Percentiles rank a stretch among this genome's conserved stretches.
phyloP scores from a whole-genome alignment of 352 stramenopile genomes.

The Phytophthora agathidicida region DNA sequence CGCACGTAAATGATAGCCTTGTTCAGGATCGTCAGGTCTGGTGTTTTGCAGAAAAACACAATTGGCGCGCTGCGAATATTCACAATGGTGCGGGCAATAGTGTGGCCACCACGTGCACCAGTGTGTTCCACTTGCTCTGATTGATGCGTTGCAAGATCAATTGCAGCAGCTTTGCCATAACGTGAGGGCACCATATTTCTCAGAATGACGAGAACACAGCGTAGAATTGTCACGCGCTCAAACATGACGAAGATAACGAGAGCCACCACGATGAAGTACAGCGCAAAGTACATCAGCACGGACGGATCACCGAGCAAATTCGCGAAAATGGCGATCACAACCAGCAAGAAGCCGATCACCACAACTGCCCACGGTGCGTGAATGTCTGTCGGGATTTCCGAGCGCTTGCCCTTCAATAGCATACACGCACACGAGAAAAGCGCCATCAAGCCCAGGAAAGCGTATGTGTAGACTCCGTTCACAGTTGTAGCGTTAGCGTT shows the following conservation, averaged over 20 bases:
- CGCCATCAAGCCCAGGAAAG: constrained; percentile 85
- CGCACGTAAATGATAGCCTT: constrained; percentile 92
- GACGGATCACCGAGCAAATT: constrained; percentile 52
- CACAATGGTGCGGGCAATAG: constrained; percentile 50
- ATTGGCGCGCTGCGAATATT: constrained; percentile 64
- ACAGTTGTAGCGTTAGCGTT: constrained; percentile 76
- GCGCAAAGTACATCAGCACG: constrained; percentile 59
- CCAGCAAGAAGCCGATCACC: constrained; percentile 46
- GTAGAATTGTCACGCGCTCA: constrained; percentile 53
- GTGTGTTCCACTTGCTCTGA: constrained; percentile 33
- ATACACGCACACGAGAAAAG: constrained; percentile 86
- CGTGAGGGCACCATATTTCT: constrained; percentile 43
- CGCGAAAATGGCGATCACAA: constrained; percentile 52
- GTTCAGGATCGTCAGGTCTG: constrained; percentile 89
- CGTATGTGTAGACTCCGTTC: constrained; percentile 85
- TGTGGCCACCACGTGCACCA: constrained; percentile 47
- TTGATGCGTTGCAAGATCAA: constrained; percentile 8
- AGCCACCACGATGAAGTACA: constrained; percentile 59
- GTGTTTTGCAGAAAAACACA: constrained; percentile 89
- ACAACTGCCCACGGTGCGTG: constrained; percentile 54
- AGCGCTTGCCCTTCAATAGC: constrained; percentile 85
- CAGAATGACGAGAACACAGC: constrained; percentile 38
- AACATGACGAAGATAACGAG: constrained; percentile 59
- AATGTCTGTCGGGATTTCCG: constrained; percentile 69
- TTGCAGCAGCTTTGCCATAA: constrained; percentile 14